Conservation (phyloP, 1,284 basidiomycete genomes). For the Trichosporon sp. region DNA sequence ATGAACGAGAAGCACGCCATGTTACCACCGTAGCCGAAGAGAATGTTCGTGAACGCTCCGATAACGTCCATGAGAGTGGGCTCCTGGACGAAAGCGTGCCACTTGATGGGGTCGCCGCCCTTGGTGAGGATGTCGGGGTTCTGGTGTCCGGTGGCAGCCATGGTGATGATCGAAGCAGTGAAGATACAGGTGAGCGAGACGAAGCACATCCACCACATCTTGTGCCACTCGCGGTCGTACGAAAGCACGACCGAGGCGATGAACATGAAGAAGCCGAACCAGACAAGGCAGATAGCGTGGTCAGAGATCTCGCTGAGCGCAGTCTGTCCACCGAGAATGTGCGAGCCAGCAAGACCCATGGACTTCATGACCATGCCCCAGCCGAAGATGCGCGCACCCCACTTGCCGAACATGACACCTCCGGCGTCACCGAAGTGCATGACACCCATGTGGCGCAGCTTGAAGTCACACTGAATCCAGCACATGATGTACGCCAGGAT, state of each 20-base stretch:
- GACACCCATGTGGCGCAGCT: conserved; percentile 38
- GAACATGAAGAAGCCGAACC: conserved; percentile 34
- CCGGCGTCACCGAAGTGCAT: conserved; percentile 43
- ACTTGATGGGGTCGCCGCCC: conserved; percentile 27
- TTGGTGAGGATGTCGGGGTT: conserved; percentile 18
- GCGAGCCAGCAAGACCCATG: conserved; percentile 39
- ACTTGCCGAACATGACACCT: conserved; percentile 36
- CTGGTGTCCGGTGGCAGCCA: conserved; percentile 34
- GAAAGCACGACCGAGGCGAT: conserved; percentile 29
- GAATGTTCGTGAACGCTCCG: conserved; percentile 38
- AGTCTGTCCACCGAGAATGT: conserved; percentile 37
- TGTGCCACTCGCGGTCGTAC: conserved; percentile 31
- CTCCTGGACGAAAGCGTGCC: conserved; percentile 30
- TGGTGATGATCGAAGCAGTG: conserved; percentile 34
- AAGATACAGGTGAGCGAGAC: conserved; percentile 34
- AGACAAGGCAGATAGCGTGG: conserved; percentile 40
- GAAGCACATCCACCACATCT: conserved; percentile 33
- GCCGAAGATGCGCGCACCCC: conserved; percentile 33
- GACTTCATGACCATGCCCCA: conserved; percentile 22
- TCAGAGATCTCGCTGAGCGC: conserved; percentile 31
- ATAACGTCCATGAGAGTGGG: conserved; percentile 32
- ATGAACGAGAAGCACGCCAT: conserved; percentile 40
- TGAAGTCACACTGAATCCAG: conserved; percentile 44
- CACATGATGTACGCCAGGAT: conserved; percentile 34
- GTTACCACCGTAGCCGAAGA: conserved; percentile 41